These are phyloP conservation scores for Hypoxylon sp. DNA, from an alignment of 2,329 filamentous ascomycete genomes.

Conservation along the genomic window DNA sequence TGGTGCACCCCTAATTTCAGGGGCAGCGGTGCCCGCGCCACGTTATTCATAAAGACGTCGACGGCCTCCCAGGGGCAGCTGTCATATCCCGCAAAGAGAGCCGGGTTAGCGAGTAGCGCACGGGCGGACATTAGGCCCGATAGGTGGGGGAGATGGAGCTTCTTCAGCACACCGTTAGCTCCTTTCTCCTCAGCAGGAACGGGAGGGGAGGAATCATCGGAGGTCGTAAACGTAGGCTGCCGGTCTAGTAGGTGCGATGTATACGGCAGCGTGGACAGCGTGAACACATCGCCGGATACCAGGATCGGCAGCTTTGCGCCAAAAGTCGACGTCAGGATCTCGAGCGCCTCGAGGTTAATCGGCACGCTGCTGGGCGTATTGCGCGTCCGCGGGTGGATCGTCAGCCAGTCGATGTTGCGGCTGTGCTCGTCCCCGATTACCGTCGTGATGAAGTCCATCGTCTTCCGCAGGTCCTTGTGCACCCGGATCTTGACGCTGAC, in stretches of 20 bases:
- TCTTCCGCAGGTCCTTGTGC: slow-evolving; percentile 73
- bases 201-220: slow-evolving; percentile 28
- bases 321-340: slow-evolving; percentile 67
- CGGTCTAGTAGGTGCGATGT: slow-evolving; percentile 54
- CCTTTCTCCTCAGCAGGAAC: background rate
- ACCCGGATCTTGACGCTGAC: slow-evolving; percentile 81
- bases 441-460: slow-evolving; percentile 74
- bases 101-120: slow-evolving; percentile 77
- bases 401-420: slow-evolving; percentile 76
- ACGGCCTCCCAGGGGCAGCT: slow-evolving; percentile 75
- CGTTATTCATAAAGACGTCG: slow-evolving; percentile 73
- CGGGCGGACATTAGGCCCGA: slow-evolving; percentile 79
- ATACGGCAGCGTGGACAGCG: slow-evolving; percentile 66
- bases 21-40: slow-evolving; percentile 71
- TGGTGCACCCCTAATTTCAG: slow-evolving; percentile 77
- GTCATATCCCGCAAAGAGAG: slow-evolving; percentile 71
- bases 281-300: slow-evolving; percentile 79
- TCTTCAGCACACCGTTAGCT: slow-evolving; percentile 18
- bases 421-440: slow-evolving; percentile 68
- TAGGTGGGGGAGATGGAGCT: slow-evolving; percentile 63
- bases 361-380: slow-evolving; percentile 73
- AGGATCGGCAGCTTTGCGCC: slow-evolving; percentile 72
- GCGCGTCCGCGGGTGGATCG: slow-evolving; percentile 77
- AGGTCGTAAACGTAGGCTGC: slow-evolving; percentile 48
- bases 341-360: slow-evolving; percentile 74